Evolutionary conservation across 2,329 filamentous ascomycete genomes (phyloP), one percentile per base, ranked within the genome.

Genomic region (Fonsecaea erecta): DNA sequence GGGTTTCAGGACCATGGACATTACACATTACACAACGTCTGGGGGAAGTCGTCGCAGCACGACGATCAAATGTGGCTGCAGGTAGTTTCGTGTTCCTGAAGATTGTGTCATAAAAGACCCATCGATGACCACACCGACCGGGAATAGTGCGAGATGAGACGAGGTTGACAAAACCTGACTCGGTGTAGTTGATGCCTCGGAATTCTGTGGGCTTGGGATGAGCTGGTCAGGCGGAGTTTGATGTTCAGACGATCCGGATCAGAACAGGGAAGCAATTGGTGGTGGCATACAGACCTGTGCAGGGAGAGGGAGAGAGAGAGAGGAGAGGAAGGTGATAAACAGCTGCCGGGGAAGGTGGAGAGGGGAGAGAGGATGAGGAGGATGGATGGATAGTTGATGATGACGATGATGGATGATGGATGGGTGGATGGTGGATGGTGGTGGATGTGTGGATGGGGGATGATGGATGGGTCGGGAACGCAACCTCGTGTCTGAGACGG

Each of bases 131-230:
- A 16, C 30, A 32, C 14, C 3, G 28, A 18, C 16, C 26, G n/a
- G 14, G 24, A 30, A 28, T 26, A 28, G 55, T 9, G 26, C 24
- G 37, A 21, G 40, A 21, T 30, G 16, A 30, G 24, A 34, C 55
- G 18, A 48, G 55, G 26, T 58, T 48, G 35, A 43, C 40, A 58
- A 48, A 34, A 58, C 37, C 14, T 37, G 18, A 26, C 26, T 28
- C 28, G 26, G 9, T 46, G 14, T 14, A 3, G 18, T 48, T 18
- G 16, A 21, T 32, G n/a, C 32, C 26, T 48, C 52, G 26, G 26
- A n/a, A 16, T 51, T n/a, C 43, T 48, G 18, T 24, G 11, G 43
- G 5, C 43, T 48, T 24, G 43, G n/a, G 43, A 24, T 48, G 43
- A 24, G 3, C 43, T 48, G 43, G 43, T 48, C 43, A 24, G 43